A percentile compares a stretch with the other conserved stretches of the same genome.
Evolutionary conservation across 1,284 basidiomycete genomes (phyloP).

Genomic region (Trichosporon ovoides): DNA sequence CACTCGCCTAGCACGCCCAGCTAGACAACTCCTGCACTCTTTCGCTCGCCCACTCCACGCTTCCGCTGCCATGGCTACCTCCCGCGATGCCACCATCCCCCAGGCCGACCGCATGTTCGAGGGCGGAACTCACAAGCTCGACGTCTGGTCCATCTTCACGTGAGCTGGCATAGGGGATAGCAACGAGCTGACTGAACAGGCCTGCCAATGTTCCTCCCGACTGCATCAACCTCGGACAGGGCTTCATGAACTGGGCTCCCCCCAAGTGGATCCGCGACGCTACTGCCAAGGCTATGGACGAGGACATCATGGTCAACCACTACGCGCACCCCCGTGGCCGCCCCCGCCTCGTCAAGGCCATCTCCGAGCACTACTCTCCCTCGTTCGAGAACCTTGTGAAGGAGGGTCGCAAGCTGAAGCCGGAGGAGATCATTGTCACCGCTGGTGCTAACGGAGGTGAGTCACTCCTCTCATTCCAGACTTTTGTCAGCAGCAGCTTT

Average conservation of each 20-base stretch:
- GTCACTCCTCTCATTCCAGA: constrained; percentile 19
- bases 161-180: constrained; percentile 48
- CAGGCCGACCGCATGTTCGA: constrained; percentile 45
- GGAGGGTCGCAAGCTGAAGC: constrained; percentile 63
- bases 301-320: constrained; percentile 66
- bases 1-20: neutral
- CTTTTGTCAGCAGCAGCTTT: neutral
- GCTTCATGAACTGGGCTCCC: constrained; percentile 80
- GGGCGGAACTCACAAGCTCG: constrained; percentile 54
- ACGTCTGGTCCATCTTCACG: constrained; percentile 94
- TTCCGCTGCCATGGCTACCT: constrained; percentile 27
- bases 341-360: constrained; percentile 74
- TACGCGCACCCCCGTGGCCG: constrained; percentile 88
- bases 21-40: neutral
- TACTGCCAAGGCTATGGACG: constrained; percentile 64
- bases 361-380: constrained; percentile 70
- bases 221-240: constrained; percentile 87
- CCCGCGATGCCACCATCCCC: constrained; percentile 29
- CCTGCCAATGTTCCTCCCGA: constrained; percentile 76
- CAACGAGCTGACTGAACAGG: constrained; percentile 50
- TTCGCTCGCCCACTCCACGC: constrained; percentile 9
- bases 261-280: constrained; percentile 76
- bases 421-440: constrained; percentile 89
- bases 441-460: constrained; percentile 92
- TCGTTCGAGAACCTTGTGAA: constrained; percentile 54